phyloP scores from a whole-genome alignment of 2,329 filamentous ascomycete genomes.

The Fusarium sp. region DNA sequence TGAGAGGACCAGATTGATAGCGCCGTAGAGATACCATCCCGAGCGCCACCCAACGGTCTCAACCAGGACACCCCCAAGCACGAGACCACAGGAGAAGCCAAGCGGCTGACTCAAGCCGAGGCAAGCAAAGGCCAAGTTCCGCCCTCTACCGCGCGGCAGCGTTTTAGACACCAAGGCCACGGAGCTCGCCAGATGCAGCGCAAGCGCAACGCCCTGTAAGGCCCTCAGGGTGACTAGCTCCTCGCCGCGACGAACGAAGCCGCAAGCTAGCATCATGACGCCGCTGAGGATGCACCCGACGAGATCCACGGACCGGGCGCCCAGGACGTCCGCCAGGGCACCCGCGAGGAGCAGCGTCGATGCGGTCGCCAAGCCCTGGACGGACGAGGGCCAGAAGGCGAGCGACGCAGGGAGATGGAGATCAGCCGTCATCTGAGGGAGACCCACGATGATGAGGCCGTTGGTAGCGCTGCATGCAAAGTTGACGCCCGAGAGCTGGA shows the following conservation, averaged over 20 bases:
- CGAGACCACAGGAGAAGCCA: conserved; percentile 64
- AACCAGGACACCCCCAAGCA: conserved; percentile 63
- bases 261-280: conserved; percentile 51
- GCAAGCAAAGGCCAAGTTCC: conserved; percentile 60
- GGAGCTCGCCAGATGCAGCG: conserved; percentile 54
- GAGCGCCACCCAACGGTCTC: conserved; percentile 63
- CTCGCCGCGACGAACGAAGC: conserved; percentile 48
- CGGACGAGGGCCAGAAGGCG: conserved; percentile 58
- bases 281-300: conserved; percentile 51
- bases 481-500: conserved; percentile 46
- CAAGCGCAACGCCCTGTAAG: conserved; percentile 56
- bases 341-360: conserved; percentile 57
- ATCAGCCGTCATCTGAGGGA: conserved; percentile 58
- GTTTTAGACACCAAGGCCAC: conserved; percentile 53
- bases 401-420: conserved; percentile 52
- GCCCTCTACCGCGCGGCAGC: conserved; percentile 50
- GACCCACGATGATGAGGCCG: conserved; percentile 54
- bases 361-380: conserved; percentile 53
- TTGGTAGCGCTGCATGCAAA: conserved; percentile 45
- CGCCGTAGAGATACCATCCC: conserved; percentile 59
- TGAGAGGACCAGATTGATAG: conserved; percentile 54
- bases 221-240: conserved; percentile 57
- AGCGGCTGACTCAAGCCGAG: conserved; percentile 62
- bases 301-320: conserved; percentile 52
- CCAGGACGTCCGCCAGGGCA: conserved; percentile 55